Evolutionary conservation across 306 rosid species (phyloP).

Genomic region (Hippophae gyantsensis): DNA sequence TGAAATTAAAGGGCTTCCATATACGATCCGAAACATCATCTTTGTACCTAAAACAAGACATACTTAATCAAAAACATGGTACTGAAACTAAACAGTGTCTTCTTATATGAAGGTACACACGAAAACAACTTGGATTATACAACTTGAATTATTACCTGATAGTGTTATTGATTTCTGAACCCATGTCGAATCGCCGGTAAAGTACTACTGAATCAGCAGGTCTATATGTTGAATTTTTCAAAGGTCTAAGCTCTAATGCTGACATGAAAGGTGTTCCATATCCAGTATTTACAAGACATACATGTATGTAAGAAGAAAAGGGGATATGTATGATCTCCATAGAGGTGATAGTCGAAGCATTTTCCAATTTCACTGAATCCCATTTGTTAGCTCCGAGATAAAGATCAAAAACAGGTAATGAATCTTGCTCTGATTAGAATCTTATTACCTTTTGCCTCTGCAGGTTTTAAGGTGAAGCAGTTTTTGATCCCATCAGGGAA

Average conservation of each 20-base stretch:
- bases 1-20: constrained; percentile 8
- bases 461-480: constrained; percentile 39
- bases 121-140: not conserved
- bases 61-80: not conserved
- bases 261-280: constrained; percentile 40
- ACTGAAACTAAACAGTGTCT: not conserved
- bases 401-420: constrained; percentile 21
- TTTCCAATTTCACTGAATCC: constrained; percentile 5
- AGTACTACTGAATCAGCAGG: not conserved
- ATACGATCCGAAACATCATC: constrained; percentile 30
- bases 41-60: constrained; percentile 18
- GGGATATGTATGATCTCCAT: constrained; percentile 30
- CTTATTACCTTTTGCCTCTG: constrained; percentile 17
- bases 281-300: constrained; percentile 37
- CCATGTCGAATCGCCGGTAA: not conserved
- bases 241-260: constrained; percentile 28
- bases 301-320: constrained; percentile 9
- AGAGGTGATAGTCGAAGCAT: not conserved
- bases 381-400: constrained; percentile 36
- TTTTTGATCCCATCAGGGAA: constrained; percentile 35
- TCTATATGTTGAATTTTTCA: constrained; percentile 12
- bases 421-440: constrained; percentile 38
- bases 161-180: not conserved
- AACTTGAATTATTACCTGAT: not conserved
- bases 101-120: not conserved